Base-by-base conservation (phyloP, 192 early-diverging fungal species). In the Coemansia sp. region DNA sequence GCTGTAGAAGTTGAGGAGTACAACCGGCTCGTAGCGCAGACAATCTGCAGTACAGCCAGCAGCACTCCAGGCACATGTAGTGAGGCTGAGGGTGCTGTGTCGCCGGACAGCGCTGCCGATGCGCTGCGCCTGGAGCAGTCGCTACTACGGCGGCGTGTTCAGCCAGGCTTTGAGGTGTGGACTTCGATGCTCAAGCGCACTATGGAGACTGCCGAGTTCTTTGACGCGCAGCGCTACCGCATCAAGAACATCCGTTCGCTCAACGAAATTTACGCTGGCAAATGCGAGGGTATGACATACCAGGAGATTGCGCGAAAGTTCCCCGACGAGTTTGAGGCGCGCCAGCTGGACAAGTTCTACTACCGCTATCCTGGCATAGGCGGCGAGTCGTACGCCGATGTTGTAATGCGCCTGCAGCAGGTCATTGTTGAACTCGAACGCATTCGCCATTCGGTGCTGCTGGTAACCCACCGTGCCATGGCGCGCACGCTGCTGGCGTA, bases 341-440 rank as follows among this genome's bases (percentile, higher is more conserved):
- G 95, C 21, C 81, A 86, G 66, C 77, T 82, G 38, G 90, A 93
- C 80, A 98, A 98, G 78, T 83, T 98, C 42, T 85, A 90, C 74
- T 97, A 95, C 62, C 86, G 96, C 22, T 98, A 97, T 71, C 95
- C 96, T 5, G 96, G 96, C 15, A 88, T 93, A 54, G 96, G 96
- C 38, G 96, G 96, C 37, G 96, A 98, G 78, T 92, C 89, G 17
- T 96, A 96, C 57, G 65, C 71, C 66, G 96, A 98, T 69, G 95
- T 98, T 20, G 94, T 98, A 55, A 92, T 97, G 72, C 84, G 95
- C 19, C 63, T 98, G 55, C 85, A 94, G 66, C 94, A 94, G 28
- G 79, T 97, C 48, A 96, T 98, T 69, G 87, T 98, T 54, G 96
- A 98, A 78, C 82, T 96, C 58, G 96, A 98, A 74, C 84, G 96